Conservation (phyloP, 192 early-diverging fungal genomes). For the Coemansia sp. region DNA sequence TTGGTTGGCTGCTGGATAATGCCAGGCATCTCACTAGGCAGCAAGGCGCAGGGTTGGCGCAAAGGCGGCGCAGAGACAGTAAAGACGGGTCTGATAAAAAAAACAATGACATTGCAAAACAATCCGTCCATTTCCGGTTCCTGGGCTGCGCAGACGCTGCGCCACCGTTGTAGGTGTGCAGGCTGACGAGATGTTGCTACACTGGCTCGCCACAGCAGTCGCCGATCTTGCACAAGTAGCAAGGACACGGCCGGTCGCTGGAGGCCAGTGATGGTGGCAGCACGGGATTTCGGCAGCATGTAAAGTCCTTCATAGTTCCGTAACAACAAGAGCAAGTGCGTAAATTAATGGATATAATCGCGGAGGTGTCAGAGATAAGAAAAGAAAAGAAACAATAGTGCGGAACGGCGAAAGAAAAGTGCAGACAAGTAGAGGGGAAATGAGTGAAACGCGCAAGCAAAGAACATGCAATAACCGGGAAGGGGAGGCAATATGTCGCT, state of each 20-base stretch:
- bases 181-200: background rate
- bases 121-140: background rate
- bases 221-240: slow-evolving; percentile 32
- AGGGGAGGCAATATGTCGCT: background rate
- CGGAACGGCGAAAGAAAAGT: background rate
- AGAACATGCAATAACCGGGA: background rate
- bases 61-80: background rate
- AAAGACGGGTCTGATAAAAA: background rate
- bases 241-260: slow-evolving; percentile 17
- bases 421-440: background rate
- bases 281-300: background rate
- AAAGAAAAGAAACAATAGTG: background rate
- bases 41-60: background rate
- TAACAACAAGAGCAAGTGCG: background rate
- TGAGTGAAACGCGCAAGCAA: background rate
- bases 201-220: slow-evolving; percentile 12
- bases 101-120: background rate
- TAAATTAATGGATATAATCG: background rate
- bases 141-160: background rate
- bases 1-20: background rate
- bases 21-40: background rate
- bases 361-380: background rate
- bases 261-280: slow-evolving; percentile 1
- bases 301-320: background rate
- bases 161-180: background rate